These are phyloP conservation scores for Balansia obtecta DNA, from an alignment of 2,329 filamentous ascomycete species.

Conservation along the genomic window DNA sequence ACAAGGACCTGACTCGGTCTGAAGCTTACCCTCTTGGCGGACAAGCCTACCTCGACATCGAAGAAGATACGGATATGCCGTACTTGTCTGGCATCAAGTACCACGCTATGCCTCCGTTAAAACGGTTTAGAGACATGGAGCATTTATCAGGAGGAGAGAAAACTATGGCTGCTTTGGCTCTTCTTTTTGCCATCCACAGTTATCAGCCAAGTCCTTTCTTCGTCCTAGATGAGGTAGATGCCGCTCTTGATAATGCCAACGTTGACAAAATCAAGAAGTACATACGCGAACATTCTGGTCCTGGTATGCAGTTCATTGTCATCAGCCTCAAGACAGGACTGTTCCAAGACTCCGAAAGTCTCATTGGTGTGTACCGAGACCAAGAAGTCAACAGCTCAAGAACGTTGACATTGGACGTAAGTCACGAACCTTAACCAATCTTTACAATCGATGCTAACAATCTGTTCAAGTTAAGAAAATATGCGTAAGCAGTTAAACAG, in stretches of 20 bases:
- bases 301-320: constrained; percentile 98
- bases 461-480: constrained; percentile 20
- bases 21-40: constrained; percentile 90
- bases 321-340: constrained; percentile 92
- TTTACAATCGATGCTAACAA: constrained; percentile 4
- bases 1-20: constrained; percentile 87
- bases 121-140: constrained; percentile 98
- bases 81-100: constrained; percentile 96
- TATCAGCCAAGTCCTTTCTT: constrained; percentile 96
- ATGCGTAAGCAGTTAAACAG: constrained; percentile 13
- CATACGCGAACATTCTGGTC: constrained; percentile 83
- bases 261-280: constrained; percentile 95
- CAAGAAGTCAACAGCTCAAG: constrained; percentile 87
- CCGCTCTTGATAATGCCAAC: constrained; percentile 95
- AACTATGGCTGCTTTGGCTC: constrained; percentile 93
- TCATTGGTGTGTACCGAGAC: constrained; percentile 92
- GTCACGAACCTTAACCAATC: constrained; percentile 24
- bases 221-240: constrained; percentile 94
- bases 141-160: constrained; percentile 95
- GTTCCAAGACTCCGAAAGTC: constrained; percentile 90
- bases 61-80: constrained; percentile 89
- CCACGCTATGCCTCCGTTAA: constrained; percentile 95
- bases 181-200: constrained; percentile 92
- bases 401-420: constrained; percentile 89
- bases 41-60: constrained; percentile 75